Base-by-base conservation (phyloP, 129 eudicot genomes). In the Centella asiatica region DNA sequence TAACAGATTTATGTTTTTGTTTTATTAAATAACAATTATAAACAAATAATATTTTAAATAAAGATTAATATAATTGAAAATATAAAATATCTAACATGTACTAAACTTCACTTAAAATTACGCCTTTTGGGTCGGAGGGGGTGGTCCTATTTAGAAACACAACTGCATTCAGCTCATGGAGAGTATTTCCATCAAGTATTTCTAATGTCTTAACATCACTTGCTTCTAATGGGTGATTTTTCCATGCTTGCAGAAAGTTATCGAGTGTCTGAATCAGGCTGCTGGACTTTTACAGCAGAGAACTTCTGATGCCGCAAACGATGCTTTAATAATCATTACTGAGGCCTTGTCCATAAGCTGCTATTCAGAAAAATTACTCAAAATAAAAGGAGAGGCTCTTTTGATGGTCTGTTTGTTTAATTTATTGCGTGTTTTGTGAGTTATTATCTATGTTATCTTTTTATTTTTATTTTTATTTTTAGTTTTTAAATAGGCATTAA, bases 341-440 rank as follows among this genome's bases (percentile, higher is more conserved):
- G 95, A 82, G 62, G 99, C 82, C 74, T 76, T 92, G 74, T 71
- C 79, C n/a, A 78, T 84, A 57, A 77, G 96, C 74, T 74, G 75
- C 68, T 85, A 82, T 57, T 84, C 99, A 1, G 99, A 92, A 66
- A 82, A 72, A 57, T 72, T 92, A 62, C 82, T 80, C 66, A 74
- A 82, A 61, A 69, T 87, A 83, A 92, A 84, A 73, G 99, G 92
- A 72, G 84, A 84, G 71, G 92, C 99, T 71, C 82, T 92, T 29
- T 68, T 74, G 76, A 64, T 64, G 83, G 99, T 92, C 14, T 71
- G 94, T 79, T 36, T 46, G 58, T 51, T 23, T 37, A 45, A 13
- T 52, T 60, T 51, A 66, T 61, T 44, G 34, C 50, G 33, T 50
- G 53, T 31, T 54, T 51, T 29, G n/a, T n/a, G n/a, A n/a, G n/a